Evolutionary conservation across 129 eudicot genomes (phyloP).

Genomic region (Oenanthe sinensis): DNA sequence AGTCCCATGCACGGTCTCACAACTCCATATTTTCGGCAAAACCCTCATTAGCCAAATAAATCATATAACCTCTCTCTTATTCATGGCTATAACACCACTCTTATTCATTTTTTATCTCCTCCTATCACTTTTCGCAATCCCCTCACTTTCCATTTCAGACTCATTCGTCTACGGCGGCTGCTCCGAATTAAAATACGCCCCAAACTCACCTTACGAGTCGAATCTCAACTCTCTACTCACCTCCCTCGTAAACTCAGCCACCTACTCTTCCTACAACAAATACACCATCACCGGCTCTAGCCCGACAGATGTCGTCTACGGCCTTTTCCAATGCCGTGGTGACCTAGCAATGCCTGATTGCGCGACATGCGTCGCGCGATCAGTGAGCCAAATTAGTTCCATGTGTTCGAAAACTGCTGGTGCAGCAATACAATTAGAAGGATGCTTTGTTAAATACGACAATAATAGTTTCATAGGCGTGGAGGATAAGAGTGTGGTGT

Average conservation of each 20-base stretch:
- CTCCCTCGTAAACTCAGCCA: constrained; percentile 94
- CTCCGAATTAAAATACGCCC: constrained; percentile 60
- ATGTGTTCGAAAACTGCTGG: constrained; percentile 61
- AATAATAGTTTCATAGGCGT: constrained; percentile 60
- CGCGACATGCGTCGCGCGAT: constrained; percentile 75
- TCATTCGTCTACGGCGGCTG: constrained; percentile 87
- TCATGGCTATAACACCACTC: constrained; percentile 19
- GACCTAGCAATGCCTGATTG: constrained; percentile 92
- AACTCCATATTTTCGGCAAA: neutral
- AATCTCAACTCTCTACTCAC: constrained; percentile 90
- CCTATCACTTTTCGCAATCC: constrained; percentile 22
- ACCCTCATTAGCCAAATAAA: neutral
- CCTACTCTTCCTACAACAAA: constrained; percentile 90
- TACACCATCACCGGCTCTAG: constrained; percentile 64
- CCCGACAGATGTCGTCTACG: constrained; percentile 59
- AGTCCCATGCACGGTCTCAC: neutral
- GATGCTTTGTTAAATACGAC: constrained; percentile 81
- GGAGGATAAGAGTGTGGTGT: constrained; percentile 68
- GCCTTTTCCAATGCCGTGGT: constrained; percentile 82
- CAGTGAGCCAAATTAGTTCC: constrained; percentile 50
- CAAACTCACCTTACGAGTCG: constrained; percentile 58
- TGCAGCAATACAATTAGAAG: constrained; percentile 69
- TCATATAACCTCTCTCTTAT: constrained; percentile 1
- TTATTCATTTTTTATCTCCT: constrained; percentile 16
- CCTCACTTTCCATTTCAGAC: constrained; percentile 35